These are phyloP conservation scores for Bassia scoparia DNA, from an alignment of 148 eudicot species.

Conservation along the genomic window DNA sequence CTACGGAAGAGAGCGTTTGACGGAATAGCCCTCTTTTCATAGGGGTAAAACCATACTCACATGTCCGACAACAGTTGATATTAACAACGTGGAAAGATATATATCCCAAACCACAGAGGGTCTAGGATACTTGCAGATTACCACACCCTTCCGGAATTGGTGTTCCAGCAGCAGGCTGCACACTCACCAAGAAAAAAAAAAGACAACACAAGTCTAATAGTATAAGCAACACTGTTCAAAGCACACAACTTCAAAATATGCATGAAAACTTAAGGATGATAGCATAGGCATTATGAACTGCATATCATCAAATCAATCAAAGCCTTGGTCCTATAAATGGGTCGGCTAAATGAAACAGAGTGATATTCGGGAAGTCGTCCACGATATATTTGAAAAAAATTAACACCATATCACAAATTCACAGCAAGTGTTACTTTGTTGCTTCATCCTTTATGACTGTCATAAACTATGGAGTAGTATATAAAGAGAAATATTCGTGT, in stretches of 20 bases:
- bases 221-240: neutral
- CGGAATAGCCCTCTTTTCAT: constrained; percentile 71
- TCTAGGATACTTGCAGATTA: constrained; percentile 86
- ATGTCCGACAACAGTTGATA: constrained; percentile 47
- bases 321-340: too few relatives aligned
- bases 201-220: neutral
- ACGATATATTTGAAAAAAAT: too few relatives aligned
- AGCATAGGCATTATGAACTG: too few relatives aligned
- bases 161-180: constrained; percentile 77
- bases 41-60: constrained; percentile 69
- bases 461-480: too few relatives aligned
- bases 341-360: too few relatives aligned
- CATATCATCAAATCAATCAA: too few relatives aligned
- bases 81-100: constrained; percentile 48
- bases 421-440: too few relatives aligned
- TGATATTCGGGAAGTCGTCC: too few relatives aligned
- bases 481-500: too few relatives aligned
- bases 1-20: constrained; percentile 59
- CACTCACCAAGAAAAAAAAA: too few relatives aligned
- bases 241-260: neutral
- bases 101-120: constrained; percentile 72
- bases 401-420: too few relatives aligned
- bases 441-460: too few relatives aligned
- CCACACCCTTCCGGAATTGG: constrained; percentile 64
- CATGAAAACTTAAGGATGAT: neutral